A percentile compares a stretch with the other conserved stretches of the same genome.
These are phyloP conservation scores for Aspergillus melleus DNA, from an alignment of 2,329 filamentous ascomycete species.

Conservation along the genomic window DNA sequence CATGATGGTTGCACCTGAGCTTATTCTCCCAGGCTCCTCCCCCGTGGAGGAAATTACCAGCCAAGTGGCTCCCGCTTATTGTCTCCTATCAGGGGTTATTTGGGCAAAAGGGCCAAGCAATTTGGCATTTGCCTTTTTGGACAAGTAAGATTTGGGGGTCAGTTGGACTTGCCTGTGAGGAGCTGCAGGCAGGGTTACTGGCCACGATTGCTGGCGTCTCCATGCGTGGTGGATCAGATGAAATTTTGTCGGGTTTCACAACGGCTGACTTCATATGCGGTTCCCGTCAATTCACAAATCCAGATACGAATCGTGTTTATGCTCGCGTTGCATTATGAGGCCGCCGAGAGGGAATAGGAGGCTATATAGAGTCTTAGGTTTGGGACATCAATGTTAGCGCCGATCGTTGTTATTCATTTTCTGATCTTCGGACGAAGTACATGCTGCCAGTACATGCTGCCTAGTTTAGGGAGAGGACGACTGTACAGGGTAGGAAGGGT, in stretches of 20 bases:
- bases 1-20: conserved; percentile 22
- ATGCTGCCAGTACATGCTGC: background rate
- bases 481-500: background rate
- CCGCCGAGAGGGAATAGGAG: conserved; percentile 13
- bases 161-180: conserved; percentile 19
- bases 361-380: conserved; percentile 19
- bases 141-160: conserved; percentile 19
- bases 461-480: background rate
- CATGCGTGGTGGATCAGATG: conserved; percentile 38
- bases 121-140: conserved; percentile 19
- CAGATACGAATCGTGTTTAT: conserved; percentile 25
- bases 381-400: background rate
- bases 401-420: background rate
- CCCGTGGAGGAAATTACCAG: conserved; percentile 7
- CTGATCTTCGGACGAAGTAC: background rate
- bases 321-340: background rate
- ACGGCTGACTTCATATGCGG: conserved; percentile 38
- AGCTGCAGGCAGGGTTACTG: conserved; percentile 10
- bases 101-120: conserved; percentile 16
- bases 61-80: conserved; percentile 8
- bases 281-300: conserved; percentile 32
- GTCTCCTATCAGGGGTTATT: conserved; percentile 14
- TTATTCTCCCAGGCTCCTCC: conserved; percentile 14
- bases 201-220: conserved; percentile 16
- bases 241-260: conserved; percentile 35